Evolutionary conservation across 768 basidiomycete species (phyloP).

Genomic region (Coprinopsis cinerea): DNA sequence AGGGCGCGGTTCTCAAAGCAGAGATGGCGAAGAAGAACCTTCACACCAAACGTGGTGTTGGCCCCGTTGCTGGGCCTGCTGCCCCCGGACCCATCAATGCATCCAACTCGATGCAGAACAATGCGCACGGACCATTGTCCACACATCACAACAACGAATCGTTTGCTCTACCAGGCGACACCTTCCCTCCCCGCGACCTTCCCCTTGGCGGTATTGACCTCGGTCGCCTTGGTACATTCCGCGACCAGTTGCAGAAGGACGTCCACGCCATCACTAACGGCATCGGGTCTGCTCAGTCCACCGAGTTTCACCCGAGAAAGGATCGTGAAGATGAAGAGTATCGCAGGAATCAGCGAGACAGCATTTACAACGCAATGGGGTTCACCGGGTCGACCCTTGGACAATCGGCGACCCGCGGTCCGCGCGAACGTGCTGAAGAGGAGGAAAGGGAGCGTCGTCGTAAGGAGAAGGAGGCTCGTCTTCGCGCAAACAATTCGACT

Average conservation of each 20-base stretch:
- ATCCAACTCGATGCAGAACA: conserved; percentile 17
- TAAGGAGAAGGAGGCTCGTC: conserved; percentile 48
- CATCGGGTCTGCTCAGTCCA: conserved; percentile 4
- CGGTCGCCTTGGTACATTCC: conserved; percentile 11
- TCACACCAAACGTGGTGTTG: conserved; percentile 89
- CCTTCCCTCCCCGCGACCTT: conserved; percentile 11
- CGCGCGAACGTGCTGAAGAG: conserved; percentile 58
- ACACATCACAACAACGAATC: conserved; percentile 7
- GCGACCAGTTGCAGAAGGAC: conserved; percentile 13
- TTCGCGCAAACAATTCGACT: conserved; percentile 34
- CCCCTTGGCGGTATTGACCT: conserved; percentile 11
- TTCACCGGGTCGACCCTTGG: conserved; percentile 19
- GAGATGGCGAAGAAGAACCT: conserved; percentile 99
- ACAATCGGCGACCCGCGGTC: conserved; percentile 36
- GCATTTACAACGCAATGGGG: conserved; percentile 34
- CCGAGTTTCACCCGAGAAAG: conserved; percentile 12
- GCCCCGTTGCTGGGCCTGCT: conserved; percentile 45
- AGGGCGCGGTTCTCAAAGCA: conserved; percentile 89
- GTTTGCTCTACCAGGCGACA: conserved; percentile 7
- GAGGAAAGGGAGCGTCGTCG: conserved; percentile 48
- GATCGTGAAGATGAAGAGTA: conserved; percentile 42
- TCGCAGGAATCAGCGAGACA: conserved; percentile 29
- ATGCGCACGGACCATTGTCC: conserved; percentile 3
- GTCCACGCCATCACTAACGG: conserved; percentile 10
- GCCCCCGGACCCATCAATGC: conserved; percentile 17